Conservation (phyloP, 306 rosid genomes). For the Castanea crenata region DNA sequence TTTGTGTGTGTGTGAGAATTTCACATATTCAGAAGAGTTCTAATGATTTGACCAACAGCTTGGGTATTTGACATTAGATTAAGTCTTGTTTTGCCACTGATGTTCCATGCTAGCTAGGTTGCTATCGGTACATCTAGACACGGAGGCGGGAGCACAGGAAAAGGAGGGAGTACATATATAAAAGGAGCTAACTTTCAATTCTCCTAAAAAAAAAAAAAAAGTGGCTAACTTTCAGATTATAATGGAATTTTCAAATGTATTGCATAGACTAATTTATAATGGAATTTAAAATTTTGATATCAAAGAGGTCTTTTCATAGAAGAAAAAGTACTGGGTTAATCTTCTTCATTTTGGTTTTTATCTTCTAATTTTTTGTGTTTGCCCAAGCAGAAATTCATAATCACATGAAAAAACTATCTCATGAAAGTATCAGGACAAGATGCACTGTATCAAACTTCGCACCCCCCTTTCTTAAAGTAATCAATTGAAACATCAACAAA, state of each 20-base stretch:
- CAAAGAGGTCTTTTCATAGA: background rate
- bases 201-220: too few relatives aligned
- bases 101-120: background rate
- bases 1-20: too few relatives aligned
- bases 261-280: too few relatives aligned
- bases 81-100: background rate
- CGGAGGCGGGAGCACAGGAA: background rate
- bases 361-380: background rate
- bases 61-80: background rate
- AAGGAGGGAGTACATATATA: background rate
- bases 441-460: background rate
- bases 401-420: background rate
- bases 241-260: background rate
- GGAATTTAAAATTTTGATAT: background rate
- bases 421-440: background rate
- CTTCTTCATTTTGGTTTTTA: background rate
- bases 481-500: background rate
- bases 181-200: background rate
- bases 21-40: too few relatives aligned
- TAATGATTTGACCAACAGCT: too few relatives aligned
- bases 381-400: background rate
- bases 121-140: background rate
- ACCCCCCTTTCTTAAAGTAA: background rate
- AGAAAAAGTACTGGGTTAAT: background rate
- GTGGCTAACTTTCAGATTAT: background rate